Conservation (phyloP, 306 rosid species). For the Malus fusca region DNA sequence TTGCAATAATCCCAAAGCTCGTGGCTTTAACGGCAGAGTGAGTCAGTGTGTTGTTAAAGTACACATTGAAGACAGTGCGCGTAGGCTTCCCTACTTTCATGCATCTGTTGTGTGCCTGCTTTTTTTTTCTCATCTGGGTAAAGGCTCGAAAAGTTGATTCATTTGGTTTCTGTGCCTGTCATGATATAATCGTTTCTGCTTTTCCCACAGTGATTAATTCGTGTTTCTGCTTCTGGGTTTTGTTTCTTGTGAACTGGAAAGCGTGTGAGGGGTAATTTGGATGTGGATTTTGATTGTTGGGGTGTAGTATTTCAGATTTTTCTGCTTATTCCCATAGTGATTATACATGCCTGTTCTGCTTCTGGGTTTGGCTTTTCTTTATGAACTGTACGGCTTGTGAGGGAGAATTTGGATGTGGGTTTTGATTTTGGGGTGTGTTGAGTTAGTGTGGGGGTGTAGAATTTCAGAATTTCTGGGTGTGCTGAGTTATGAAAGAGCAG, state of each 20-base stretch:
- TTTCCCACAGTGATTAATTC: slow-evolving; percentile 27
- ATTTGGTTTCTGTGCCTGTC: slow-evolving; percentile 30
- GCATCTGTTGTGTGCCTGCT: slow-evolving; percentile 4
- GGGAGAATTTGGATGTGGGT: slow-evolving; percentile 31
- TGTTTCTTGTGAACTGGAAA: not conserved
- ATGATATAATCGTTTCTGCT: slow-evolving; percentile 17
- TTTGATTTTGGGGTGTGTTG: slow-evolving; percentile 13
- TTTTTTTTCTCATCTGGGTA: slow-evolving; percentile 1
- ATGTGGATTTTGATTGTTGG: slow-evolving; percentile 29
- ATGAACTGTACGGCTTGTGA: not conserved
- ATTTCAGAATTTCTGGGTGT: slow-evolving; percentile 2
- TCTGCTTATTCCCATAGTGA: slow-evolving; percentile 19
- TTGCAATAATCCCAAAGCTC: slow-evolving; percentile 14
- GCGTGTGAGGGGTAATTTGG: slow-evolving; percentile 5
- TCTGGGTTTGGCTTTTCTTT: slow-evolving; percentile 11
- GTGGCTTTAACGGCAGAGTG: slow-evolving; percentile 7
- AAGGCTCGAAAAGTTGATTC: slow-evolving; percentile 23
- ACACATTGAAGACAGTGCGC: slow-evolving; percentile 45
- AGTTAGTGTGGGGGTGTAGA: slow-evolving; percentile 3
- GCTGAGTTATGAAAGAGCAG: slow-evolving; percentile 44
- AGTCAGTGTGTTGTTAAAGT: slow-evolving; percentile 25
- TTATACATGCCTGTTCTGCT: slow-evolving; percentile 26
- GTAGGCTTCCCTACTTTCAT: slow-evolving; percentile 35
- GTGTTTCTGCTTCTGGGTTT: slow-evolving; percentile 23
- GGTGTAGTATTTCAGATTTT: not conserved